Conservation (phyloP, 2,329 filamentous ascomycete species). For the Paraphoma chrysanthemicola region DNA sequence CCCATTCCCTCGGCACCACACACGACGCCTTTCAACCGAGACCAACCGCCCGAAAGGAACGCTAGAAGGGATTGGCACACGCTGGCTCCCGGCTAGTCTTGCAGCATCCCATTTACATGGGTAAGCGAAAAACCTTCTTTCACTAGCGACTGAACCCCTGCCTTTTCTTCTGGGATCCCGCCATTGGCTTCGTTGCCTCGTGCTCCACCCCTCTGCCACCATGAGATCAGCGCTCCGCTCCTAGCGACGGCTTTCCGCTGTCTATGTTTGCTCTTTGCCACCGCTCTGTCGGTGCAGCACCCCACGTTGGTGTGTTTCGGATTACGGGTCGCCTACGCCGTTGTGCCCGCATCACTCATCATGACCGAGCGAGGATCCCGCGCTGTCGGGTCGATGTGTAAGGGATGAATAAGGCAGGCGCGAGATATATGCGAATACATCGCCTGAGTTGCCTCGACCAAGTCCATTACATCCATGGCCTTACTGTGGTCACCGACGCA, state of each 20-base stretch:
- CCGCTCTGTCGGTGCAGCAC: background rate
- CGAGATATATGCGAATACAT: background rate
- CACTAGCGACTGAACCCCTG: background rate
- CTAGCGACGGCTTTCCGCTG: background rate
- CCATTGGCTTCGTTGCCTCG: background rate
- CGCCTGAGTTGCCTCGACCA: background rate
- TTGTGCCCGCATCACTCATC: background rate
- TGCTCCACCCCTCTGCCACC: background rate
- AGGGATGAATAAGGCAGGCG: background rate
- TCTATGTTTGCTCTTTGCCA: background rate
- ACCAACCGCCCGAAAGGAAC: background rate
- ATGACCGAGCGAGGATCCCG: background rate
- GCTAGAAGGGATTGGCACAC: background rate
- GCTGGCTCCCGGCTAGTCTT: background rate
- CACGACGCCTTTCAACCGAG: background rate
- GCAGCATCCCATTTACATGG: background rate
- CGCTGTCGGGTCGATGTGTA: background rate
- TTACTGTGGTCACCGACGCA: background rate
- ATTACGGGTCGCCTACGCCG: background rate
- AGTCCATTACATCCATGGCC: background rate
- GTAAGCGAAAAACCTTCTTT: background rate
- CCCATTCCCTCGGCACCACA: background rate
- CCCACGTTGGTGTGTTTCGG: background rate
- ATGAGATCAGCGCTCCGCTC: conserved; percentile 1
- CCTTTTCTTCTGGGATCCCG: background rate